Evolutionary conservation across 208 protist species (phyloP), one percentile per base, ranked within the genome.

Genomic region (Leishmania martiniquensis): DNA sequence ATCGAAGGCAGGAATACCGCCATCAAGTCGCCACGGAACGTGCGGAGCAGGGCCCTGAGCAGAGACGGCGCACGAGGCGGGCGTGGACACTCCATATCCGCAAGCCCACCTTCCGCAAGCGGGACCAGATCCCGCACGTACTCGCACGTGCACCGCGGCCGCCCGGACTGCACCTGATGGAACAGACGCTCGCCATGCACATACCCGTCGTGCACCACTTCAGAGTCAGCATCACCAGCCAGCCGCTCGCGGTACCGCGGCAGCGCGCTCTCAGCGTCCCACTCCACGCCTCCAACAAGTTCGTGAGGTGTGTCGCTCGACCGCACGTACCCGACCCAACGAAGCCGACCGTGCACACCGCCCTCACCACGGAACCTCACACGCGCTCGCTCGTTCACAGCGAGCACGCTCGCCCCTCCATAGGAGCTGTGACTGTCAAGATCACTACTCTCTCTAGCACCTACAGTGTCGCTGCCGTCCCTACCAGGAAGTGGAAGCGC

Each of bases 141-240:
- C 83, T 92, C 89, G 60, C 83, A 90, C 39, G 87, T 92, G 66
- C 80, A 81, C 49, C 80, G 29, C 84, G 82, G 22, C 12, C 22
- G 44, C 32, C 65, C 29, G 47, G 83, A 1, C 45, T 51, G 22
- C 67, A n/a, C 81, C 63, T 78, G 68, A 3, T 85, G 75, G 63
- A 95, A 95, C n/a, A 95, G 81, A 47, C 85, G 74, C 71, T 93
- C 89, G n/a, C 89, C 87, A 42, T 91, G 82, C 59, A 89, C 84
- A 9, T 54, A 67, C 22, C 90, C 90, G 69, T 89, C 65, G 66
- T 78, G 70, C 55, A 37, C 76, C 1, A 49, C 34, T 12, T 80
- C 82, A 13, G 20, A 65, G 4, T 13, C 72, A 2, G 44, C 45
- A 39, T 83, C 78, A 13, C 39, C 72, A 39, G 12, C 15, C 37